Evolutionary conservation across 176 grass and related monocot genomes (phyloP).

Genomic region (Hsuehochloa calcarea): DNA sequence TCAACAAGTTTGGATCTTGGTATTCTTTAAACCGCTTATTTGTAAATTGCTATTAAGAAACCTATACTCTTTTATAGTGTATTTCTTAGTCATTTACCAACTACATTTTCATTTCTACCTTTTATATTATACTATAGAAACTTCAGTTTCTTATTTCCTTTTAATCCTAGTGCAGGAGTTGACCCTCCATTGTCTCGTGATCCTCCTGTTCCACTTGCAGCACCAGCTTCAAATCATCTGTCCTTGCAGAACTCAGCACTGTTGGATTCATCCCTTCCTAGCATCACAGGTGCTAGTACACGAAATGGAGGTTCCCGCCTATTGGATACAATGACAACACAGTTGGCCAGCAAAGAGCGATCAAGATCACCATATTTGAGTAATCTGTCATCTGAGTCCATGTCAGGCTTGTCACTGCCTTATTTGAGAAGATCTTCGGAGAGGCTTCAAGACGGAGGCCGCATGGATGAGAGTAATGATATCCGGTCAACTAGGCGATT

Average conservation of each 20-base stretch:
- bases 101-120: neutral
- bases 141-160: constrained; percentile 47
- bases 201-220: constrained; percentile 62
- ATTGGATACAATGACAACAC: constrained; percentile 54
- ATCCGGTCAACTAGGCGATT: constrained; percentile 47
- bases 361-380: constrained; percentile 75
- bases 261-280: constrained; percentile 67
- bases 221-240: constrained; percentile 58
- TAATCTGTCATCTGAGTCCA: constrained; percentile 56
- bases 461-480: constrained; percentile 60
- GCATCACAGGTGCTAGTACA: constrained; percentile 43
- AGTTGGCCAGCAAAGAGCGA: constrained; percentile 56
- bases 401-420: constrained; percentile 64
- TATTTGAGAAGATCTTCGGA: constrained; percentile 79
- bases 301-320: constrained; percentile 76
- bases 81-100: constrained; percentile 3
- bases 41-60: constrained; percentile 36
- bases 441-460: constrained; percentile 53
- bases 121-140: neutral
- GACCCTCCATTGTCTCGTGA: constrained; percentile 91
- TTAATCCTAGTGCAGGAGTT: constrained; percentile 83
- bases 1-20: constrained; percentile 97
- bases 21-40: constrained; percentile 51
- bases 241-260: constrained; percentile 62
- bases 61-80: constrained; percentile 5